These are phyloP conservation scores for Wickerhamiella azymoides DNA, from an alignment of 805 yeast genomes.

Conservation along the genomic window DNA sequence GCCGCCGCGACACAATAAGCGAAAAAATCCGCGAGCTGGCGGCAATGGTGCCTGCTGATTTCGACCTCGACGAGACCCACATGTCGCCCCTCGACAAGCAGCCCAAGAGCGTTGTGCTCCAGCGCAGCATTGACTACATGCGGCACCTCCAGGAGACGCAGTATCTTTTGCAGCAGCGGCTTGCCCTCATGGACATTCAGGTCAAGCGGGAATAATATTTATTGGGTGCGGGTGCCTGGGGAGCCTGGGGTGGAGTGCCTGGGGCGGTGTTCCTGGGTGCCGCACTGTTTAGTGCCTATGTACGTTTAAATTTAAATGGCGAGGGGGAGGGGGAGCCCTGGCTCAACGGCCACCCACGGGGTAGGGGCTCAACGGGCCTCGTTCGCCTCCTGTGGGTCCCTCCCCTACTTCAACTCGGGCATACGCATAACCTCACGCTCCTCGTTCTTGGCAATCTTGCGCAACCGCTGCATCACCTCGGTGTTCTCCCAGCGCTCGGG, in stretches of 20 bases:
- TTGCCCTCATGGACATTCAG: not conserved
- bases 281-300: no score
- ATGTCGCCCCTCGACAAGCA: constrained; percentile 21
- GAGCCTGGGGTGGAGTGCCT: no score
- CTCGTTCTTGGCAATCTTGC: constrained; percentile 59
- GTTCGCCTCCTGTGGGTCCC: no score
- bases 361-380: no score
- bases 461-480: constrained; percentile 47
- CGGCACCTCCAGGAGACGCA: constrained; percentile 34
- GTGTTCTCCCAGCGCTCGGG: constrained; percentile 77
- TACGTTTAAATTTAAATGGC: no score
- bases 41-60: constrained; percentile 51
- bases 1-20: constrained; percentile 82
- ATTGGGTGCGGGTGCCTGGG: no score
- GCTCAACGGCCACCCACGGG: no score
- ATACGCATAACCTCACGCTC: constrained; percentile 65
- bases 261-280: no score
- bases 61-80: constrained; percentile 11
- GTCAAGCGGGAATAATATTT: not conserved
- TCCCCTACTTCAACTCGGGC: constrained; percentile 49
- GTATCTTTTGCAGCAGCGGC: not conserved
- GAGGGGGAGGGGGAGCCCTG: no score
- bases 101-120: constrained; percentile 65
- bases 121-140: constrained; percentile 70
- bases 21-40: constrained; percentile 80